A percentile compares a stretch with the other conserved stretches of the same genome.
phyloP scores from a whole-genome alignment of 805 yeast species.

The Saitoella complicata region DNA sequence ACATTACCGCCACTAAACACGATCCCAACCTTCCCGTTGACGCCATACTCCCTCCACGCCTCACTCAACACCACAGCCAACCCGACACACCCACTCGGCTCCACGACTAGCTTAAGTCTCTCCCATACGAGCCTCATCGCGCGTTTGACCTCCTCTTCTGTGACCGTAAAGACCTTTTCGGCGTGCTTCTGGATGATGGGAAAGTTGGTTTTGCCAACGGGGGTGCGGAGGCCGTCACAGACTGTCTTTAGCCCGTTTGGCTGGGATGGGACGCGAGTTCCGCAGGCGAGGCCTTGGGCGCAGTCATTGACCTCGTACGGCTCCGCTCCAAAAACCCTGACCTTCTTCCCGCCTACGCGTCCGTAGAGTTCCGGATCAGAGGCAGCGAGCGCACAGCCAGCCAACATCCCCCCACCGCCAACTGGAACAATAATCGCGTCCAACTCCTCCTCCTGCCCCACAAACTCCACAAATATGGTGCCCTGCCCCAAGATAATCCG shows the following conservation, averaged over 20 bases:
- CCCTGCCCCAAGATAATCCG: conserved; percentile 38
- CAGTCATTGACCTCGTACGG: conserved; percentile 16
- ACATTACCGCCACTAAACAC: too few species aligned
- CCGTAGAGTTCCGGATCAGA: not conserved
- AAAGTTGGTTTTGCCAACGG: conserved; percentile 13
- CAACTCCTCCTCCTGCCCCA: conserved; percentile 25
- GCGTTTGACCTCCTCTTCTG: conserved; percentile 11
- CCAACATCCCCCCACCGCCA: conserved; percentile 39
- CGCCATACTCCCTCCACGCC: too few species aligned
- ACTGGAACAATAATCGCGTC: conserved; percentile 34
- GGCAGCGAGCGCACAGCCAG: conserved; percentile 23
- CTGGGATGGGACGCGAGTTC: conserved; percentile 10
- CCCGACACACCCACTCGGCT: conserved; percentile 14
- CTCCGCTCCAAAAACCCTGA: conserved; percentile 14
- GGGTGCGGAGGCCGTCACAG: conserved; percentile 17
- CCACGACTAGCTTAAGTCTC: conserved; percentile 14
- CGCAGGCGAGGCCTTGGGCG: conserved; percentile 11
- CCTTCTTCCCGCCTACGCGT: conserved; percentile 5
- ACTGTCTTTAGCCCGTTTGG: conserved; percentile 11
- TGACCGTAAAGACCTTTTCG: conserved; percentile 12
- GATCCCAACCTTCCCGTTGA: too few species aligned
- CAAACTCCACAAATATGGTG: conserved; percentile 30
- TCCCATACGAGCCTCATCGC: conserved; percentile 13
- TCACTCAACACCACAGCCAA: conserved; percentile 10
- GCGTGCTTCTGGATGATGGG: conserved; percentile 11